A percentile compares a stretch with the other conserved stretches of the same genome.
Conservation (phyloP, 805 yeast species). For the Henningerozyma blattae region DNA sequence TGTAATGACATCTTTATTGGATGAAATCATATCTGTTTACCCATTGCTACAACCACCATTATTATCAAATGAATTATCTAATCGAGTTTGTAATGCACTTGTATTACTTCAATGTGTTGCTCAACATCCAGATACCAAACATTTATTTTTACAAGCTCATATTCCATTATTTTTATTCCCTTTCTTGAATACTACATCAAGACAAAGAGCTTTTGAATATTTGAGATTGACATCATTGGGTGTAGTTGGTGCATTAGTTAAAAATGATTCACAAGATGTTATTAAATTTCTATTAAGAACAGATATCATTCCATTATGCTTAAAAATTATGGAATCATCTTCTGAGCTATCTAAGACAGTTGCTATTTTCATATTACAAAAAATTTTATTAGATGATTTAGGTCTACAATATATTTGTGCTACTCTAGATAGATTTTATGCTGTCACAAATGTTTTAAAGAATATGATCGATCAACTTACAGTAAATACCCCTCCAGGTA, state of each 20-base stretch:
- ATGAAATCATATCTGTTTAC: conserved; percentile 83
- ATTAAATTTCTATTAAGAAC: conserved; percentile 87
- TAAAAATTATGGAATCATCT: conserved; percentile 90
- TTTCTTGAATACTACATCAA: conserved; percentile 80
- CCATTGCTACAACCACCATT: conserved; percentile 83
- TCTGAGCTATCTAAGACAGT: conserved; percentile 92
- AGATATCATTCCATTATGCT: conserved; percentile 89
- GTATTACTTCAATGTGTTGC: conserved; percentile 96
- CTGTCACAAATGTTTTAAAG: conserved; percentile 80
- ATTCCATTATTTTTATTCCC: conserved; percentile 90
- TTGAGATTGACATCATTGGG: conserved; percentile 87
- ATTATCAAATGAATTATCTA: conserved; percentile 74
- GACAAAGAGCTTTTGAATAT: conserved; percentile 89
- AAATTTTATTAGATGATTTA: conserved; percentile 80
- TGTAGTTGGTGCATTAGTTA: conserved; percentile 92
- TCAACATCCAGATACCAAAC: conserved; percentile 83
- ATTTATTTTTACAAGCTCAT: conserved; percentile 76
- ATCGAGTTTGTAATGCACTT: conserved; percentile 89
- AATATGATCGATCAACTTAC: conserved; percentile 81
- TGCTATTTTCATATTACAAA: conserved; percentile 91
- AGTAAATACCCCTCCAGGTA: conserved; percentile 55
- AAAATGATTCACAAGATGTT: conserved; percentile 91
- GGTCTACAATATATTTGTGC: conserved; percentile 91
- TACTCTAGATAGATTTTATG: conserved; percentile 87
- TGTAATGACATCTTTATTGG: conserved; percentile 82